These are phyloP conservation scores for Lupinus albus DNA, from an alignment of 306 rosid genomes.

Conservation along the genomic window DNA sequence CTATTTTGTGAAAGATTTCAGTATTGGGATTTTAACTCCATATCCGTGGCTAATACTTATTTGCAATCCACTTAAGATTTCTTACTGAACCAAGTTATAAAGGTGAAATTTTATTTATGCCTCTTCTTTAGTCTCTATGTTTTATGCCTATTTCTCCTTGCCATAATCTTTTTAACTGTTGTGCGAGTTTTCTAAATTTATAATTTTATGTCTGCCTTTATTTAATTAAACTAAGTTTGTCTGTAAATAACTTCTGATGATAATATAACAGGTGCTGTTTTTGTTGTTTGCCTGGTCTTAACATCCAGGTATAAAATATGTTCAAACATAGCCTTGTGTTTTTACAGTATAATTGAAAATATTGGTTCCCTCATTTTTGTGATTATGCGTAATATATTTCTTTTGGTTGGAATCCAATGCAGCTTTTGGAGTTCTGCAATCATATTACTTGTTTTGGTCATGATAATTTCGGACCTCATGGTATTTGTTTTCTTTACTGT, in stretches of 20 bases:
- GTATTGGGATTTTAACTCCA: slow-evolving; percentile 13
- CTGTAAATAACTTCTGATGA: slow-evolving; percentile 33
- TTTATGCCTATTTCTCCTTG: slow-evolving; percentile 30
- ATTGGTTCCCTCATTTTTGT: slow-evolving; percentile 18
- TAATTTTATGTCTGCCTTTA: slow-evolving; percentile 6
- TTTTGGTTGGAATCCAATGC: slow-evolving; percentile 46
- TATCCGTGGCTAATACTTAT: background rate
- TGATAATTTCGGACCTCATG: slow-evolving; percentile 94
- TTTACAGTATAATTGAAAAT: background rate
- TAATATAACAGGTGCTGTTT: slow-evolving; percentile 77
- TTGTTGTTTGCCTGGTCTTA: slow-evolving; percentile 77
- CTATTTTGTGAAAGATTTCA: slow-evolving; percentile 33
- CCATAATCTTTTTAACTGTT: slow-evolving; percentile 19
- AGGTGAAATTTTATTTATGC: too few species aligned
- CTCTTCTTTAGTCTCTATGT: slow-evolving; percentile 5
- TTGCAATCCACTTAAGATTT: background rate
- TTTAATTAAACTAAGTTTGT: slow-evolving; percentile 9
- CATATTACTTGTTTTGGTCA: slow-evolving; percentile 79
- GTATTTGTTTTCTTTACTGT: slow-evolving; percentile 47
- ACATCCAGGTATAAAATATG: slow-evolving; percentile 74
- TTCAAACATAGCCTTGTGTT: slow-evolving; percentile 33
- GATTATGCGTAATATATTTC: slow-evolving; percentile 1
- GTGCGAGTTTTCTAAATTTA: slow-evolving; percentile 5
- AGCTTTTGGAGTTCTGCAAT: slow-evolving; percentile 89
- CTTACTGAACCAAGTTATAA: too few species aligned